A percentile compares a stretch with the other conserved stretches of the same genome.
phyloP scores from a whole-genome alignment of 495 filamentous ascomycete genomes.

The Penicillium odoratum region DNA sequence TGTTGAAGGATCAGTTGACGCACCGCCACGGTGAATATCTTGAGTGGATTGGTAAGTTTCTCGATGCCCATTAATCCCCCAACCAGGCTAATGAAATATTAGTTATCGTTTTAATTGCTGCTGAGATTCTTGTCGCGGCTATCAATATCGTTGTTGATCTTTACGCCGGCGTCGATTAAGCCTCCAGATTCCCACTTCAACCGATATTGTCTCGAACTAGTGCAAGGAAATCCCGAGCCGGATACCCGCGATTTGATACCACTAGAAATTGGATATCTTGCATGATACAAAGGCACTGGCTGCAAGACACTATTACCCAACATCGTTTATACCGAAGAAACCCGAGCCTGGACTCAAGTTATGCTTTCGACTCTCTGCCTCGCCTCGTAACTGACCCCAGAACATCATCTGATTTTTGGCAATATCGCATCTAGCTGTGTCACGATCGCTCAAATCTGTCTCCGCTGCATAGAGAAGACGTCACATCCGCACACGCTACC shows the following conservation, averaged over 20 bases:
- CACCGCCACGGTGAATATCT: slow-evolving; percentile 95
- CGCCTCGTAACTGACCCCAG: background rate
- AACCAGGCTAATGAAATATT: background rate
- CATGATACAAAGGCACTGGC: slow-evolving; percentile 1
- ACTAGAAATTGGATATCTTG: slow-evolving; percentile 3
- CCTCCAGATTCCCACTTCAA: background rate
- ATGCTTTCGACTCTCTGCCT: background rate
- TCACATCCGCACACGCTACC: slow-evolving; percentile 5
- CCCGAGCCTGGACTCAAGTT: background rate
- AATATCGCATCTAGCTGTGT: background rate
- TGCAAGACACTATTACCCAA: background rate
- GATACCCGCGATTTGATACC: background rate
- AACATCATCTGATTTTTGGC: background rate
- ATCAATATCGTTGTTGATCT: slow-evolving; percentile 96
- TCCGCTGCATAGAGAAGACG: background rate
- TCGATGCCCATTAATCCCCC: background rate
- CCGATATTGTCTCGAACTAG: background rate
- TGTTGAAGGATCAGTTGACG: slow-evolving; percentile 93
- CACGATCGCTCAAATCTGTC: background rate
- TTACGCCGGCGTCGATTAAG: slow-evolving; percentile 76
- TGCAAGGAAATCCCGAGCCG: background rate
- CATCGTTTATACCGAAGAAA: background rate
- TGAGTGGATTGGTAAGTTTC: slow-evolving; percentile 84
- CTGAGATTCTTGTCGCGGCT: slow-evolving; percentile 90
- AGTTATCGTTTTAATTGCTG: slow-evolving; percentile 95